These are phyloP conservation scores for Epichloe bromicola DNA, from an alignment of 2,329 filamentous ascomycete genomes.

Conservation along the genomic window DNA sequence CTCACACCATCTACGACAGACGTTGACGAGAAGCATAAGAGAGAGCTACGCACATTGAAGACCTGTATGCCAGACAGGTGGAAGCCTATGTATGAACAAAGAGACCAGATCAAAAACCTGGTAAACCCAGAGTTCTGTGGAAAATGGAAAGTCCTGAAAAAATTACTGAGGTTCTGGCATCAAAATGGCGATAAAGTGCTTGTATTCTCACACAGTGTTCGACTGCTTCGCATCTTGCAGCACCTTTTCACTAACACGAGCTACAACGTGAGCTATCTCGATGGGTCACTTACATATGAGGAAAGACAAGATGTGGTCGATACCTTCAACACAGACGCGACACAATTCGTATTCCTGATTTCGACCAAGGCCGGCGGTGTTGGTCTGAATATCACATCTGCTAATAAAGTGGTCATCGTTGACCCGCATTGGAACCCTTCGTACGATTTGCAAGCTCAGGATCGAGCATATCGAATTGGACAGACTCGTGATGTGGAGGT, in stretches of 20 bases:
- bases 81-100: conserved; percentile 57
- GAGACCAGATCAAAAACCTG: conserved; percentile 68
- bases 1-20: conserved; percentile 60
- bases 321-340: conserved; percentile 78
- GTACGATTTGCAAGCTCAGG: conserved; percentile 90
- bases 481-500: conserved; percentile 90
- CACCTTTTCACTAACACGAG: conserved; percentile 76
- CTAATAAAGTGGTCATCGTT: conserved; percentile 95
- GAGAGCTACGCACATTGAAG: conserved; percentile 61
- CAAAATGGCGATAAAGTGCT: conserved; percentile 84
- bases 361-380: conserved; percentile 88
- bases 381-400: conserved; percentile 90
- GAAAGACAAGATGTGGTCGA: conserved; percentile 74
- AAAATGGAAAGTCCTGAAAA: conserved; percentile 88
- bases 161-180: conserved; percentile 82
- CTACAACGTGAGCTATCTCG: conserved; percentile 85
- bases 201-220: conserved; percentile 86
- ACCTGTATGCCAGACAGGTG: conserved; percentile 63
- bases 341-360: conserved; percentile 89
- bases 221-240: conserved; percentile 70
- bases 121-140: conserved; percentile 87
- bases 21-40: conserved; percentile 57
- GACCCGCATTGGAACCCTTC: conserved; percentile 97
- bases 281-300: conserved; percentile 71
- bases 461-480: conserved; percentile 90